Base-by-base conservation (phyloP, 2,329 filamentous ascomycete species). In the Pseudogymnoascus sp. region DNA sequence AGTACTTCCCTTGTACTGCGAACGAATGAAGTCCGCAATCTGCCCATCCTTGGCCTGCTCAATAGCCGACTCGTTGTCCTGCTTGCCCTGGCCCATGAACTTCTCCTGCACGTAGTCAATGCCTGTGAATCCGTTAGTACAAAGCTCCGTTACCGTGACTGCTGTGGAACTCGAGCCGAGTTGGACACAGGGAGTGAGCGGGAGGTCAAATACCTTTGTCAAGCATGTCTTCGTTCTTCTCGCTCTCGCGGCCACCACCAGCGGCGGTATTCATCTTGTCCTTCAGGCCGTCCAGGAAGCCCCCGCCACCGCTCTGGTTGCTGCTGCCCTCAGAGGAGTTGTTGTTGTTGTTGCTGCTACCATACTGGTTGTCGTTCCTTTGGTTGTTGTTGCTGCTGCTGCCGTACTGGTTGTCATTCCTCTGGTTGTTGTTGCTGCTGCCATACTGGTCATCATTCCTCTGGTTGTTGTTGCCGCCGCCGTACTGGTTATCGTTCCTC, bases 41-140 rank as follows among this genome's bases (percentile, higher is more conserved):
- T 88, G 78, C 74, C 90, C 87, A 72, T 94, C 90, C 77, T 93
- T 92, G 68, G 87, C 88, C 75, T 95, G 90, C 76, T 95, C 90
- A 18, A 85, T 71, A 4, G 90, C 90, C 58, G 74, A 79, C 74
- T 88, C 88, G 71, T 90, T 89, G 75, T 82, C 77, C 76, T 94
- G 90, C 53, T 82, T 70, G 15, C 90, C 90, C 66, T 84, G 77
- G 37, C 85, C 84, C 14, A 94, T 71, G 71, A 91, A 75, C 65
- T 89, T 84, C 74, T 94, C 84, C 75, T 95, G 90, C 22, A 91
- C 82, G 65, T 81, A 84, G 74, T 94, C 90, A 77, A 93, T 78
- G 59, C 83, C 90, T 93, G 65, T 15, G 12, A 12, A 14, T 57
- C 61, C 68, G 64, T 63, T 61, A 64, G 61, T 35, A 53, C 9